Evolutionary conservation across 1,284 basidiomycete genomes (phyloP).

Genomic region (Puccinia polysora): DNA sequence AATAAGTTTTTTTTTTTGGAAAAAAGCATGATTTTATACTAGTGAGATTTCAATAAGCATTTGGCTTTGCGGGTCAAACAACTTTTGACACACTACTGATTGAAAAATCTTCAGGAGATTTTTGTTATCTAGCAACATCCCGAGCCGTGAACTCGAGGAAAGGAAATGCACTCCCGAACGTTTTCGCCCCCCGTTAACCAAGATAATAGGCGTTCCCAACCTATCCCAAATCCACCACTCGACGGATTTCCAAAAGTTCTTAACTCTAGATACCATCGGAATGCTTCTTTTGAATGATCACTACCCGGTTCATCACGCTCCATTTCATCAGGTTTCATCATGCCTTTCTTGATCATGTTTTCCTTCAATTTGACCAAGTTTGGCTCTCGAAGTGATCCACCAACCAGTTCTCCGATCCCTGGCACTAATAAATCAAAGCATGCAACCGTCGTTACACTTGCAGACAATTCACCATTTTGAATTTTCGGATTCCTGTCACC

Average conservation of each 20-base stretch:
- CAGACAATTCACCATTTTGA: neutral
- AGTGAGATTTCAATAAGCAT: no score
- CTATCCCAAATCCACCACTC: constrained; percentile 88
- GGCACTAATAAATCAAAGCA: constrained; percentile 95
- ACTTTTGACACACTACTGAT: no score
- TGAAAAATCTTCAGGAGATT: no score
- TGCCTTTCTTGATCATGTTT: constrained; percentile 60
- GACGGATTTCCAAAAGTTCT: constrained; percentile 72
- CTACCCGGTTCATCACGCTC: neutral
- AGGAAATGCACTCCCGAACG: constrained; percentile 79
- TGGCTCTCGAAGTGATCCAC: constrained; percentile 70
- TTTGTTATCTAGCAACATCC: constrained; percentile 17
- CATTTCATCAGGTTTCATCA: constrained; percentile 48
- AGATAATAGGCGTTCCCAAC: constrained; percentile 78
- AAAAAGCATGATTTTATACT: no score
- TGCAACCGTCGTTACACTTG: constrained; percentile 58
- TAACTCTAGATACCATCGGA: constrained; percentile 79
- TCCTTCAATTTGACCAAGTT: constrained; percentile 63
- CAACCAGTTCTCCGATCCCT: constrained; percentile 78
- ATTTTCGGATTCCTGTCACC: neutral
- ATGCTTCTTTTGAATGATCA: constrained; percentile 59
- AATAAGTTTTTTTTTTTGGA: no score
- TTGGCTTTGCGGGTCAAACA: no score
- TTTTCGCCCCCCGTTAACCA: constrained; percentile 80
- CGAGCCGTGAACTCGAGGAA: constrained; percentile 69